A percentile compares a stretch with the other conserved stretches of the same genome.
phyloP scores from a whole-genome alignment of 768 basidiomycete species.

The Termitomyces titanicus region DNA sequence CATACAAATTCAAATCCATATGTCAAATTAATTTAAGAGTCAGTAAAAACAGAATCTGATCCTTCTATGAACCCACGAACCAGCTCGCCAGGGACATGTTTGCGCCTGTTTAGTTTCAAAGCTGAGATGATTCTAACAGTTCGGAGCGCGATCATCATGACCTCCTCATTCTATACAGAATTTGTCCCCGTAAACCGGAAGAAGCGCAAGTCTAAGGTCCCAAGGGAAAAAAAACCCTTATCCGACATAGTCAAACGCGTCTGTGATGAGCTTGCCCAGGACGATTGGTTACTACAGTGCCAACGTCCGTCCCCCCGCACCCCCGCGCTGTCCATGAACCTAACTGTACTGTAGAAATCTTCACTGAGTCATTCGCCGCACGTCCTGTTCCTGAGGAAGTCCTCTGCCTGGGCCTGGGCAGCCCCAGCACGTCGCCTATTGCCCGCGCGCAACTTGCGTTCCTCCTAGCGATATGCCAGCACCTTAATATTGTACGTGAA shows the following conservation, averaged over 20 bases:
- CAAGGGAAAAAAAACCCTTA: constrained; percentile 29
- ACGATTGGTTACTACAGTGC: constrained; percentile 54
- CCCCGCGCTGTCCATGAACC: constrained; percentile 3
- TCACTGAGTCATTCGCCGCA: constrained; percentile 29
- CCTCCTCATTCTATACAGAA: constrained; percentile 43
- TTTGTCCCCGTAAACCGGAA: constrained; percentile 53
- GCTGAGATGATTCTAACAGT: background rate
- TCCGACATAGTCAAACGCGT: constrained; percentile 37
- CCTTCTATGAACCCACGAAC: no score
- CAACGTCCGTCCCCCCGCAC: constrained; percentile 35
- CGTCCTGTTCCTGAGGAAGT: constrained; percentile 30
- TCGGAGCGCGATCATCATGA: constrained; percentile 5
- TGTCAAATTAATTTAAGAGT: no score
- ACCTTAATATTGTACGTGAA: constrained; percentile 53
- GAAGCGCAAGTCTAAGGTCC: constrained; percentile 42
- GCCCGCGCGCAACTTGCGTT: constrained; percentile 69
- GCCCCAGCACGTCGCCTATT: constrained; percentile 58
- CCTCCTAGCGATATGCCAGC: constrained; percentile 50
- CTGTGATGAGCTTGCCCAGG: constrained; percentile 42
- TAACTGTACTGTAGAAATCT: constrained; percentile 27
- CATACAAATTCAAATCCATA: no score
- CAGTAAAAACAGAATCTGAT: no score
- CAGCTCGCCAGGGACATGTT: constrained; percentile 17
- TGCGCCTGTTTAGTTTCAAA: constrained; percentile 13
- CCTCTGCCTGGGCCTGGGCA: constrained; percentile 73